Base-by-base conservation (phyloP, 108 stramenopile genomes). In the Cyclotella choctawhatcheeana region DNA sequence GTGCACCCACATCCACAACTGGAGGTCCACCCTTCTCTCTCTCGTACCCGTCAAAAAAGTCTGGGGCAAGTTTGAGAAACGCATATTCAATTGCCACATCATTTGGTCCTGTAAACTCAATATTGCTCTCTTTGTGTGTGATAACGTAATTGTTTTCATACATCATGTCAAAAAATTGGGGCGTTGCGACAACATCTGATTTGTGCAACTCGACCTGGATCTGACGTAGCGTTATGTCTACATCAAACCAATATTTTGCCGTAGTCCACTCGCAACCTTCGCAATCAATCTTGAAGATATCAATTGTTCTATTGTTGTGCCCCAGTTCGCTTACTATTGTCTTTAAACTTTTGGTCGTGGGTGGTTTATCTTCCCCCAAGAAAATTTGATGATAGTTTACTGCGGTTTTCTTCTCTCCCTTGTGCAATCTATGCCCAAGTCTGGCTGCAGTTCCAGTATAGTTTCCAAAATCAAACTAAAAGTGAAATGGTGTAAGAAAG, bases 121-220 rank as follows among this genome's bases (percentile, higher is more conserved):
- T 44, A 20, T 81, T 81, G 35, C 67, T 24, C 61, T 81, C 79
- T 29, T 81, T 81, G 56, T 59, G 52, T 33, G 69, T 75, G 2
- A 74, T 68, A 14, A 73, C 67, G 62, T 67, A 86, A 16, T 71
- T 76, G 12, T 67, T 58, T 24, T 81, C 51, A 55, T 73, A 62
- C 16, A 83, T 35, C 20, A 29, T 63, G 3, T 71, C 35, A 55
- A 86, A 86, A 35, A 81, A 83, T 5, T 74, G 45, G 5, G 60
- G 53, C 16, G 53, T 69, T 2, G 30, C 51, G 3, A 56, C 16
- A 14, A 77, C 69, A 5, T 68, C 61, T 3, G 63, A 52, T 3
- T 63, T 13, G 52, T 88, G 87, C 0, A 75, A 62, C 73, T 88
- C 87, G 5, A 88, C 64, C 34, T 84, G 50, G 58, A 88, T 76